Evolutionary conservation across 1,139 yeast species (phyloP), one percentile per base, ranked within the genome.

Genomic region (Geotrichum klebahnii): DNA sequence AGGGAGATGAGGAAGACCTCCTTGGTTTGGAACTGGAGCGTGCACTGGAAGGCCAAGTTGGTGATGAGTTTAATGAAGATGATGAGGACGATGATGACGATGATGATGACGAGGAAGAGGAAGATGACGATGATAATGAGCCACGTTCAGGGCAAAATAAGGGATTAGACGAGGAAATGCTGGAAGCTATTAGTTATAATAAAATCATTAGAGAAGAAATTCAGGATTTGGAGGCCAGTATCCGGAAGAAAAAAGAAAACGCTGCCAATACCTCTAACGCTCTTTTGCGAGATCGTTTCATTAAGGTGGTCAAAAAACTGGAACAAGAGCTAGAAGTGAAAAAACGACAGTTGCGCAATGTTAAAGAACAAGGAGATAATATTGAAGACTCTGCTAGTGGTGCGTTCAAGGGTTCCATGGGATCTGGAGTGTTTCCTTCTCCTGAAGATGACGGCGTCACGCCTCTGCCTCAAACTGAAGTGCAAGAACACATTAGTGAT

Each of bases 171-270:
- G 73, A 68, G 28, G 76, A 63, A 44, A 63, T 59, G 61, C 63
- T 63, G 60, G 77, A 66, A 53, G 74, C 63, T 16, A 69, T 78
- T 53, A 89, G 85, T 57, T 95, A 86, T 59, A 79, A 79, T 58
- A 89, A 84, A 62, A 76, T 89, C 59, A 72, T 92, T 53, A 80
- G 80, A 55, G 97, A 90, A 65, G 97, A 90, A 65, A 82, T 94
- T 49, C 72, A 77, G 12, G 98, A 94, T 62, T 74, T 94, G 56
- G 90, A 86, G 61, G 71, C 79, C 38, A 90, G 92, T 0, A 85
- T 94, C 51, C 81, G 78, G 48, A 82, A 82, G 60, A 92, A 90
- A 62, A 80, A 80, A 63, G 76, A 76, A 48, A 92, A 87, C 59
- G 78, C 88, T 45, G 79, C 77, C 16, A 82, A 83, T 52, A 90